These are phyloP conservation scores for Saccharomycopsis guyanensis DNA, from an alignment of 805 yeast species.

Conservation along the genomic window DNA sequence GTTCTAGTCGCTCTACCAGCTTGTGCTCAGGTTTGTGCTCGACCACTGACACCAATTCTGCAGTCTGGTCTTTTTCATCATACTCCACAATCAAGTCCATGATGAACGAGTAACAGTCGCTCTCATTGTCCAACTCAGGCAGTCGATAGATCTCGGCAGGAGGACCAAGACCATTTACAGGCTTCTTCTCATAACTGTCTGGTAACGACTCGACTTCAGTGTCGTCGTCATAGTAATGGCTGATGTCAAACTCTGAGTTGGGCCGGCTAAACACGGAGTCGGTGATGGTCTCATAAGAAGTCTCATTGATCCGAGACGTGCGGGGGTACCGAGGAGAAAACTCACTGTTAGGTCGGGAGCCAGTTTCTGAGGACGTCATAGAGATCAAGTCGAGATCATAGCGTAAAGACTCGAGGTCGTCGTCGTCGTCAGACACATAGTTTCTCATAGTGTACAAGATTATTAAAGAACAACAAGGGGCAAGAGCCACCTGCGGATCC, in stretches of 20 bases:
- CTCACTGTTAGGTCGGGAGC: no score
- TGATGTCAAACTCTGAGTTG: slow-evolving; percentile 1
- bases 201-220: slow-evolving; percentile 17
- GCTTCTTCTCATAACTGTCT: background rate
- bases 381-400: slow-evolving; percentile 8
- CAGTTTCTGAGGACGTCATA: slow-evolving; percentile 7
- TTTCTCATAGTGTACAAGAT: no score
- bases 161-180: background rate
- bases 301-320: slow-evolving; percentile 3
- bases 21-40: background rate
- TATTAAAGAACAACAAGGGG: no score
- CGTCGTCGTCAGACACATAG: no score
- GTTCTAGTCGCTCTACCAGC: background rate
- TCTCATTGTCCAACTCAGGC: background rate
- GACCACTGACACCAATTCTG: slow-evolving; percentile 8
- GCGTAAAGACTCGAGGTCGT: background rate
- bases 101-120: slow-evolving; percentile 20
- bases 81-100: slow-evolving; percentile 20
- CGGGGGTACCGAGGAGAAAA: background rate
- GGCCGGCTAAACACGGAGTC: slow-evolving; percentile 15
- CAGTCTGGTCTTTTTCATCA: slow-evolving; percentile 3
- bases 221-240: slow-evolving; percentile 8
- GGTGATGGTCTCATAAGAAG: slow-evolving; percentile 7
- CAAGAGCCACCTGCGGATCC: no score
- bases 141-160: background rate